phyloP scores from a whole-genome alignment of 2,329 filamentous ascomycete genomes.

The Alternaria hordeiaustralica region DNA sequence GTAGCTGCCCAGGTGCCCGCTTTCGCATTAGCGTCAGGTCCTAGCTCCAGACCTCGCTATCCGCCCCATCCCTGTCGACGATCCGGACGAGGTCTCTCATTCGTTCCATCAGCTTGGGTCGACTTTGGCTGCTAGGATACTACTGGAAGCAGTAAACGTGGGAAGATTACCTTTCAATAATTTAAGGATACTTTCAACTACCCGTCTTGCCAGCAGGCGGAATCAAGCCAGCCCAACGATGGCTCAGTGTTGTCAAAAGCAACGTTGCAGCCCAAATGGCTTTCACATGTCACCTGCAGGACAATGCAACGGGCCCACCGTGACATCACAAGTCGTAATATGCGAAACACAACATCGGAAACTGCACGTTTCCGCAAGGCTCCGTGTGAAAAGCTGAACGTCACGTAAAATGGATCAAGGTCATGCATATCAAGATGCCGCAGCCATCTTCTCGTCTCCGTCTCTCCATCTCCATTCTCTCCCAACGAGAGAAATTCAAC shows the following conservation, averaged over 20 bases:
- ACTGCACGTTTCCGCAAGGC: constrained; percentile 13
- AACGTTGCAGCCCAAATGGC: background rate
- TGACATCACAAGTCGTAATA: constrained; percentile 30
- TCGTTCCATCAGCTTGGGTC: background rate
- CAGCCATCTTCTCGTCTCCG: background rate
- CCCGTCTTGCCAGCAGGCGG: background rate
- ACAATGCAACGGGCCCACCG: constrained; percentile 14
- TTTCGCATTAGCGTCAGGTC: constrained; percentile 13
- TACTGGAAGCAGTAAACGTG: background rate
- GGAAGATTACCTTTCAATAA: background rate
- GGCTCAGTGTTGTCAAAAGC: no score
- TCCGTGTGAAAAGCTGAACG: background rate
- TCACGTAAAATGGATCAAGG: background rate
- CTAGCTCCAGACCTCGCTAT: constrained; percentile 10
- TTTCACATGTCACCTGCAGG: constrained; percentile 27
- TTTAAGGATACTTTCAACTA: background rate
- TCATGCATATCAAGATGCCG: background rate
- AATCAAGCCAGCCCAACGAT: no score
- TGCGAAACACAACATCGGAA: constrained; percentile 17
- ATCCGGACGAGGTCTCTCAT: background rate
- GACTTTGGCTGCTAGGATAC: background rate
- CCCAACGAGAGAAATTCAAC: background rate
- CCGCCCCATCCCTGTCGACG: constrained; percentile 11
- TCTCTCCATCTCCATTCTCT: background rate
- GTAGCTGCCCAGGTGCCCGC: constrained; percentile 7